phyloP scores from a whole-genome alignment of 139 green algal species.

The Tetraselmis striata region DNA sequence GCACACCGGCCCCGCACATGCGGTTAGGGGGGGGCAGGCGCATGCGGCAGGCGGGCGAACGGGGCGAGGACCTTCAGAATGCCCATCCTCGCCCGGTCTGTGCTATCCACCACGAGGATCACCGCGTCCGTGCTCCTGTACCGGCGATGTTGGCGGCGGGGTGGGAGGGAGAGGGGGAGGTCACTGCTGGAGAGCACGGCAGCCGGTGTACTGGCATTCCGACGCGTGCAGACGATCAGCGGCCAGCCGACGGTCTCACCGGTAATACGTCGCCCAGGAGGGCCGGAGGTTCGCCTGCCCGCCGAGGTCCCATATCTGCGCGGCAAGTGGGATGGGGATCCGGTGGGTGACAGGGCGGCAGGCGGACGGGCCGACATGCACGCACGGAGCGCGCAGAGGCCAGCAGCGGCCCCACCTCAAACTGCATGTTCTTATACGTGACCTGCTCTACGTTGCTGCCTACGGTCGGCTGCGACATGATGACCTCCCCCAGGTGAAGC shows the following conservation, averaged over 20 bases:
- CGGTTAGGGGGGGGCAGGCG: no score
- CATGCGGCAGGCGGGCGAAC: no score
- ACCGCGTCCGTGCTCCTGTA: slow-evolving; percentile 67
- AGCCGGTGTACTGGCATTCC: no score
- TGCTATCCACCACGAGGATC: slow-evolving; percentile 77
- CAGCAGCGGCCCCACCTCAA: slow-evolving; percentile 52
- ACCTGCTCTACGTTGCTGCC: slow-evolving; percentile 86
- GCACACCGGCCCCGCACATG: no score
- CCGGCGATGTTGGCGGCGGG: no score
- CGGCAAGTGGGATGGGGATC: background rate
- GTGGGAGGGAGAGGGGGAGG: no score
- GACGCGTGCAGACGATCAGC: no score
- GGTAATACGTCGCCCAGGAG: slow-evolving; percentile 84
- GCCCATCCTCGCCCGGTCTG: slow-evolving; percentile 70
- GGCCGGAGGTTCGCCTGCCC: slow-evolving; percentile 79
- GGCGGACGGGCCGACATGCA: no score
- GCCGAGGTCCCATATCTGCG: slow-evolving; percentile 75
- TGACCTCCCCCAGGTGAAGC: slow-evolving; percentile 75
- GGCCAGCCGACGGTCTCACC: no score
- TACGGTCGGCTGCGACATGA: slow-evolving; percentile 76
- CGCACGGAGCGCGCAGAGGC: background rate
- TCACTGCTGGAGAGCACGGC: no score
- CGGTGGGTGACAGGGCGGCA: background rate
- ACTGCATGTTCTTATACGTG: slow-evolving; percentile 65
- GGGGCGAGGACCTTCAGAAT: no score